Evolutionary conservation across 768 basidiomycete genomes (phyloP).

Genomic region (Cystobasidium onofrii): DNA sequence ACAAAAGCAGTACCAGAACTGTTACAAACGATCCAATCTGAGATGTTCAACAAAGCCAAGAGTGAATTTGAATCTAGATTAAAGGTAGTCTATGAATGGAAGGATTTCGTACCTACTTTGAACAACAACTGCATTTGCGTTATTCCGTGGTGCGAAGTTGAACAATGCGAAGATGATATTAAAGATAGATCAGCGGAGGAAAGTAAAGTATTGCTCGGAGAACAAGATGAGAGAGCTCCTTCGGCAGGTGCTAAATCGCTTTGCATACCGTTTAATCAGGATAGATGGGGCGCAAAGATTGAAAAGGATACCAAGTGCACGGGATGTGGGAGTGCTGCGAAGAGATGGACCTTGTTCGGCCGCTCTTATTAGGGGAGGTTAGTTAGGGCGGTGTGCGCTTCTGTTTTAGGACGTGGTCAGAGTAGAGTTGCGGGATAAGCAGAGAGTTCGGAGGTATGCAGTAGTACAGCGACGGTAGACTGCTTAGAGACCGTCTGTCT

Average conservation of each 20-base stretch:
- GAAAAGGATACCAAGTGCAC: slow-evolving; percentile 81
- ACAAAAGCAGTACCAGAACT: slow-evolving; percentile 54
- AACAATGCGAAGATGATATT: slow-evolving; percentile 92
- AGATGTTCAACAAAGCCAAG: slow-evolving; percentile 76
- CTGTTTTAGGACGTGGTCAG: too few relatives aligned
- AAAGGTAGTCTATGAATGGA: slow-evolving; percentile 72
- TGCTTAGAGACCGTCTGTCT: too few relatives aligned
- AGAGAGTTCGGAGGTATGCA: too few relatives aligned
- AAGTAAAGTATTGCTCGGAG: slow-evolving; percentile 39
- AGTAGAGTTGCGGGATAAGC: too few relatives aligned
- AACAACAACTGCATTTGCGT: slow-evolving; percentile 79
- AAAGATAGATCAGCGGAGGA: slow-evolving; percentile 82
- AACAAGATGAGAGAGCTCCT: slow-evolving; percentile 82
- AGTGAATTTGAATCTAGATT: slow-evolving; percentile 63
- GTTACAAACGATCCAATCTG: slow-evolving; percentile 75
- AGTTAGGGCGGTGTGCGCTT: too few relatives aligned
- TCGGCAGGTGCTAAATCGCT: slow-evolving; percentile 96
- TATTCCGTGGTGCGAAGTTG: slow-evolving; percentile 92
- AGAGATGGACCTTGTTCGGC: slow-evolving; percentile 96
- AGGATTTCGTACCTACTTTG: slow-evolving; percentile 80
- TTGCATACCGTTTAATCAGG: slow-evolving; percentile 91
- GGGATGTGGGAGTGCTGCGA: slow-evolving; percentile 59
- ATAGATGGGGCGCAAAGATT: slow-evolving; percentile 67
- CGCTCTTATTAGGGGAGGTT: slow-evolving; percentile 61
- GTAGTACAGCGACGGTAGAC: too few relatives aligned